phyloP scores from a whole-genome alignment of 2,329 filamentous ascomycete species.

The Aspergillus neoniger region DNA sequence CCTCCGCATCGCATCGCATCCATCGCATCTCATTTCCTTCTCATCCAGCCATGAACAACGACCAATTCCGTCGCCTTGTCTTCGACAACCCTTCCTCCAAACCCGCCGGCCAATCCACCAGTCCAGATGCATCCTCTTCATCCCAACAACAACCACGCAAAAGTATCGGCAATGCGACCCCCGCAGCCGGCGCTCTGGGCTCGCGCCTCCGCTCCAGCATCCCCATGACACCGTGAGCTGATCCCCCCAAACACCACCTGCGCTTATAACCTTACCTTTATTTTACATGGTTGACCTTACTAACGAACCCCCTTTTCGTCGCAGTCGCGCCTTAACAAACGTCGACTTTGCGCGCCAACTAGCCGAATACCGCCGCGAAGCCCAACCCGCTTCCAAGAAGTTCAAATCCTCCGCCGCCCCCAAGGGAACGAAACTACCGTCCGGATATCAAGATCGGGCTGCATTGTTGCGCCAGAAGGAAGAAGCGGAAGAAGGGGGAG shows the following conservation, averaged over 20 bases:
- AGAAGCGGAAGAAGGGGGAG: conserved; percentile 41
- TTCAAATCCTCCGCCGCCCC: conserved; percentile 74
- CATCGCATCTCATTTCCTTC: neutral
- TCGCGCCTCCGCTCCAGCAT: conserved; percentile 79
- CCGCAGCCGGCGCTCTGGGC: conserved; percentile 61
- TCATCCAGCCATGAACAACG: conserved; percentile 76
- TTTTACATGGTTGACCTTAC: conserved; percentile 15
- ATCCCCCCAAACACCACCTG: neutral
- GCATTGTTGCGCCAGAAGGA: conserved; percentile 62
- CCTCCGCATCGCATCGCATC: neutral
- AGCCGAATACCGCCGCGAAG: conserved; percentile 67
- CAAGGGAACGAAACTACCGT: conserved; percentile 76
- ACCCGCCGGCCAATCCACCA: conserved; percentile 3
- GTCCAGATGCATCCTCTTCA: conserved; percentile 13
- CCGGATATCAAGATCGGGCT: conserved; percentile 83
- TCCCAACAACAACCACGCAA: conserved; percentile 23
- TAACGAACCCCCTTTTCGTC: neutral
- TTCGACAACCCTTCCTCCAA: conserved; percentile 49
- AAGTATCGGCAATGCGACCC: conserved; percentile 48
- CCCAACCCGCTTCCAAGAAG: conserved; percentile 65
- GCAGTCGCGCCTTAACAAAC: conserved; percentile 66
- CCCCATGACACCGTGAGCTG: conserved; percentile 85
- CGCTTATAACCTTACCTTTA: neutral
- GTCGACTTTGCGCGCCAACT: conserved; percentile 82
- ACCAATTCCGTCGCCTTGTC: conserved; percentile 84